These are phyloP conservation scores for Fusarium sp. DNA, from an alignment of 2,329 filamentous ascomycete genomes.

Conservation along the genomic window DNA sequence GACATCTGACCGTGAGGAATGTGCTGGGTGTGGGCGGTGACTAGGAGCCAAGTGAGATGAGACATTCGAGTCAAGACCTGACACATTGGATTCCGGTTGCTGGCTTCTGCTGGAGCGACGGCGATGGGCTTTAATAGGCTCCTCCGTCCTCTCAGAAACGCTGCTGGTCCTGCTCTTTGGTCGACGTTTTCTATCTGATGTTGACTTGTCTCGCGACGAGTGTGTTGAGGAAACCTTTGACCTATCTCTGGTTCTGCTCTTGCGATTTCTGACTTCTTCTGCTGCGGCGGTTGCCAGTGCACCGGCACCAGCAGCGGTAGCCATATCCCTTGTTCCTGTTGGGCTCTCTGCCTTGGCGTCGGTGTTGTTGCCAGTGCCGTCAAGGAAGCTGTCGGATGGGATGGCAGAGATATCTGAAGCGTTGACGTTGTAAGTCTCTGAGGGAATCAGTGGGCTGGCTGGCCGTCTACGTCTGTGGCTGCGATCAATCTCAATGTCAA, in stretches of 20 bases:
- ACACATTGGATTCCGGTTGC: conserved; percentile 62
- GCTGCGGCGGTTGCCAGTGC: conserved; percentile 54
- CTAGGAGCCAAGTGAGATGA: conserved; percentile 65
- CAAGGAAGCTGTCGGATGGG: conserved; percentile 70
- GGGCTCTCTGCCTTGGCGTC: conserved; percentile 57
- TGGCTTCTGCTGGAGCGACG: conserved; percentile 64
- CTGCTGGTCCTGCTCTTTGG: conserved; percentile 64
- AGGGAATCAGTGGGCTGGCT: conserved; percentile 76
- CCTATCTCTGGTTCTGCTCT: conserved; percentile 59
- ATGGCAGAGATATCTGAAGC: conserved; percentile 89
- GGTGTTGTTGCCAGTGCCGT: conserved; percentile 64
- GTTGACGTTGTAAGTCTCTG: conserved; percentile 71
- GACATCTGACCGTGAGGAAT: conserved; percentile 62
- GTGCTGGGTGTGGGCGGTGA: conserved; percentile 67
- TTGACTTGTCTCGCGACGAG: conserved; percentile 59
- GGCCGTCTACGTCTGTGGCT: conserved; percentile 67
- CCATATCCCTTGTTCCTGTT: conserved; percentile 52
- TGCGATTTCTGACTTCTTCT: conserved; percentile 59
- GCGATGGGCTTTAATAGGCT: conserved; percentile 60
- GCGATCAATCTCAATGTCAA: conserved; percentile 89
- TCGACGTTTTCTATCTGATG: conserved; percentile 58
- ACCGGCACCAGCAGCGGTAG: conserved; percentile 51
- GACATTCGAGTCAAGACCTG: conserved; percentile 65
- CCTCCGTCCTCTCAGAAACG: conserved; percentile 59
- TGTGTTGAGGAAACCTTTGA: conserved; percentile 53